phyloP scores from a whole-genome alignment of 495 filamentous ascomycete species.

The Penicillium maclennaniae region DNA sequence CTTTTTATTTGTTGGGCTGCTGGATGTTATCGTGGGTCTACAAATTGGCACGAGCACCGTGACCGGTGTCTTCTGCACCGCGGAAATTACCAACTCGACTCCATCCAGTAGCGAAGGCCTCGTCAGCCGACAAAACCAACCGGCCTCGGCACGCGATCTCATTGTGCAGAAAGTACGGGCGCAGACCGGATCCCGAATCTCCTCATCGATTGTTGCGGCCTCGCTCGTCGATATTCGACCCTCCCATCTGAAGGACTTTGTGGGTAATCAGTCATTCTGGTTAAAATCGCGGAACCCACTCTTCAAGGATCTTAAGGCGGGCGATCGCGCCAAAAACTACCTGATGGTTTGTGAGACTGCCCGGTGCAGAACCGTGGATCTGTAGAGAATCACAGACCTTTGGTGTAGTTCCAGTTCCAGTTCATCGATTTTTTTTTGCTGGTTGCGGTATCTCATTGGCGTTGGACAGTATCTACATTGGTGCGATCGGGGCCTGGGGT shows the following conservation, averaged over 20 bases:
- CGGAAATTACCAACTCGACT: constrained; percentile 13
- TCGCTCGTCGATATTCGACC: constrained; percentile 40
- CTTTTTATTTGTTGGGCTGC: constrained; percentile 75
- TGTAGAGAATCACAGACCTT: constrained; percentile 15
- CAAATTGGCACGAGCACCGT: constrained; percentile 51
- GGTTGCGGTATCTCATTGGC: background rate
- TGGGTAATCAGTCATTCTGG: constrained; percentile 49
- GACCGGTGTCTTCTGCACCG: constrained; percentile 38
- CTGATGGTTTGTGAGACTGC: constrained; percentile 51
- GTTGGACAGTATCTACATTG: background rate
- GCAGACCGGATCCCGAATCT: constrained; percentile 38
- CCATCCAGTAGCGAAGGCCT: constrained; percentile 18
- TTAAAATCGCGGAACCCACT: constrained; percentile 46
- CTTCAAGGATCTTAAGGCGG: constrained; percentile 41
- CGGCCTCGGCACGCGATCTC: constrained; percentile 34
- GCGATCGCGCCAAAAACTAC: constrained; percentile 39
- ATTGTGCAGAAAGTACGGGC: constrained; percentile 35
- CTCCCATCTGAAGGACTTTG: constrained; percentile 49
- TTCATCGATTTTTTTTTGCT: background rate
- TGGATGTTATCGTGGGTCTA: constrained; percentile 71
- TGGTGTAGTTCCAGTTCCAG: background rate
- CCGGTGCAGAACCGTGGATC: constrained; percentile 41
- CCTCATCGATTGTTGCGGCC: constrained; percentile 31
- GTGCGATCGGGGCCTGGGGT: background rate
- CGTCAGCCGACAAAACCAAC: constrained; percentile 26